Percentiles rank a stretch among this genome's conserved stretches.
These are phyloP conservation scores for Cryomyces minteri DNA, from an alignment of 495 filamentous ascomycete species.

Conservation along the genomic window DNA sequence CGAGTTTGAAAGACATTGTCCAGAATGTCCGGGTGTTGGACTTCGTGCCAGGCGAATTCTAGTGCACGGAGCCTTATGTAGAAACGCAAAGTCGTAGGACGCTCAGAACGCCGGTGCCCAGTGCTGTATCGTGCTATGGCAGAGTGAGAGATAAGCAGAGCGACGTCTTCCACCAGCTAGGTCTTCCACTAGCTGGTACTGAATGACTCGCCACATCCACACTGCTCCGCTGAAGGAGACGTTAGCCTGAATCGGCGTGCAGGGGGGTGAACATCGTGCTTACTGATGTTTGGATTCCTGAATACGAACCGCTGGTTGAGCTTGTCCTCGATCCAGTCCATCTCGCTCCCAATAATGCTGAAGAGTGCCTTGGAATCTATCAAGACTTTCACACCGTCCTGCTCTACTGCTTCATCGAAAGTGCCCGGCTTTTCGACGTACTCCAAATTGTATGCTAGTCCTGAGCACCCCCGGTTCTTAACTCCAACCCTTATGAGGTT, in stretches of 20 bases:
- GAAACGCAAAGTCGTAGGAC: conserved; percentile 6
- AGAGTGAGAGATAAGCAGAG: not conserved
- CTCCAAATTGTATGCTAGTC: conserved; percentile 85
- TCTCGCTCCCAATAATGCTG: conserved; percentile 95
- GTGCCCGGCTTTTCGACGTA: conserved; percentile 77
- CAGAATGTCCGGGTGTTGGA: conserved; percentile 23
- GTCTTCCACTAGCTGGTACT: conserved; percentile 50
- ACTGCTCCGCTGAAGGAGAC: conserved; percentile 61
- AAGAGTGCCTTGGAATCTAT: conserved; percentile 95
- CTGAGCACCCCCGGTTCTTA: conserved; percentile 88
- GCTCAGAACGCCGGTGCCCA: not conserved
- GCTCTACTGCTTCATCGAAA: conserved; percentile 87
- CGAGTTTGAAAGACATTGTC: conserved; percentile 9
- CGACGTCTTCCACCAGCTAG: too few relatives aligned
- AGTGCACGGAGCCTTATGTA: too few relatives aligned
- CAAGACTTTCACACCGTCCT: conserved; percentile 89
- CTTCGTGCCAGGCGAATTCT: conserved; percentile 22
- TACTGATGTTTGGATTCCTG: conserved; percentile 94
- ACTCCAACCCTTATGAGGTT: conserved; percentile 90
- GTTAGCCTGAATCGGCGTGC: not conserved
- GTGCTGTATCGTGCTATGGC: not conserved
- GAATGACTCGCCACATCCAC: conserved; percentile 93
- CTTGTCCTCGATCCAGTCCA: conserved; percentile 98
- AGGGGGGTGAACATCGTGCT: conserved; percentile 21
- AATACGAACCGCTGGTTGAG: conserved; percentile 81